A percentile compares a stretch with the other conserved stretches of the same genome.
Conservation (phyloP, 2,329 filamentous ascomycete species). For the Ophiostoma triangulosporum region DNA sequence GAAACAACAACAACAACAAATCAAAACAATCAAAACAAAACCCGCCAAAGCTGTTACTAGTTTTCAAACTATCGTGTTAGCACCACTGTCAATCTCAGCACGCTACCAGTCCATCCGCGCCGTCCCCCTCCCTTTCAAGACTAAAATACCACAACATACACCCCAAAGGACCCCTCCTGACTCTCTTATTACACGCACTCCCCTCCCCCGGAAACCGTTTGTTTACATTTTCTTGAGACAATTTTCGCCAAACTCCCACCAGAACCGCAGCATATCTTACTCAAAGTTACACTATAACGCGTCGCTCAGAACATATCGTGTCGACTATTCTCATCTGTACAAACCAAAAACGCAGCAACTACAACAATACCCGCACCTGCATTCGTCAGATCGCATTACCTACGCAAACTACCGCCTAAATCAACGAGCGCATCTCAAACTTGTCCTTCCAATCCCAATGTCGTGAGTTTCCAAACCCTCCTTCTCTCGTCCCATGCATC, state of each 20-base stretch:
- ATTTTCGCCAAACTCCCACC: not conserved
- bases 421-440: not conserved
- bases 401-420: no score
- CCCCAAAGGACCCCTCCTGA: not conserved
- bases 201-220: not conserved
- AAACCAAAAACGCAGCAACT: not conserved
- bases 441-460: not conserved
- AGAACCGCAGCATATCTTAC: not conserved
- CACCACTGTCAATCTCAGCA: not conserved
- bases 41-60: not conserved
- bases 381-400: not conserved
- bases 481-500: constrained; percentile 1
- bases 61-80: not conserved
- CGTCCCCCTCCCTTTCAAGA: not conserved
- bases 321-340: constrained; percentile 2
- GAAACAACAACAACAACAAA: not conserved
- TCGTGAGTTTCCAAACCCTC: not conserved
- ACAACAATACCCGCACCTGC: no score
- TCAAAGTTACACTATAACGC: not conserved
- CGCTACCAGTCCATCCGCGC: not conserved
- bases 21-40: not conserved
- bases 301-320: not conserved
- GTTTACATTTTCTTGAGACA: constrained; percentile 2
- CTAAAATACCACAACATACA: constrained; percentile 3
- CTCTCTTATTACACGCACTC: not conserved